Evolutionary conservation across 495 filamentous ascomycete genomes (phyloP), one percentile per base, ranked within the genome.

Genomic region (Cudoniella acicularis): DNA sequence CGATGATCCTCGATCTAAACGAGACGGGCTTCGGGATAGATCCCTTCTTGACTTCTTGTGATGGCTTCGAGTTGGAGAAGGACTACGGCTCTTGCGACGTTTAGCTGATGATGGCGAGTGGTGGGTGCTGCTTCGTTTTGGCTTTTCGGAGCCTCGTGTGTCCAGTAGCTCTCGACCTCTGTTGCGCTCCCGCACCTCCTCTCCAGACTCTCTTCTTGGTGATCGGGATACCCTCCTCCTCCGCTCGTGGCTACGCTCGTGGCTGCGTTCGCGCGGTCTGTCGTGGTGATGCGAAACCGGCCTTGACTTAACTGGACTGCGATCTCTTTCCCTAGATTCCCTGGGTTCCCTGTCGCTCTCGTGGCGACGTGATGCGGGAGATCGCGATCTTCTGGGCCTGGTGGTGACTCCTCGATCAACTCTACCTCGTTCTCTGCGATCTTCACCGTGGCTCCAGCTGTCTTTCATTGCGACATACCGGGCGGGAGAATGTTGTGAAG

Each of bases 81-180:
- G 66, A 51, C 68, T 73, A 17, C 65, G 69, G 62, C 67, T 75
- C 23, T 73, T 73, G 21, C 64, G 71, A 26, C 75, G 73, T 66
- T 76, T 76, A 51, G 57, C 59, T 52, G 71, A 67, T 26, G 58
- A 64, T 61, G 66, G 60, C 9, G 74, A 70, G 16, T 71, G 70
- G 23, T 70, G 68, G 3, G 64, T 67, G 51, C 60, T 64, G 59
- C 59, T 54, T 20, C 70, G 71, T 67, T 67, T 57, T 59, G 68
- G 46, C 68, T 64, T 48, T 47, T 64, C 64, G 58, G 65, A 61
- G 64, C 66, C 66, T 60, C 68, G 72, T 41, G 66, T 67, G 45
- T 60, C 67, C 53, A 65, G 64, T 46, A 64, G 54, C 60, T 71
- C 69, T 50, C 72, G 65, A 48, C 69, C 67, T 56, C 63, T 67